Evolutionary conservation across 148 eudicot species (phyloP).

Genomic region (Suaeda aralocaspica): DNA sequence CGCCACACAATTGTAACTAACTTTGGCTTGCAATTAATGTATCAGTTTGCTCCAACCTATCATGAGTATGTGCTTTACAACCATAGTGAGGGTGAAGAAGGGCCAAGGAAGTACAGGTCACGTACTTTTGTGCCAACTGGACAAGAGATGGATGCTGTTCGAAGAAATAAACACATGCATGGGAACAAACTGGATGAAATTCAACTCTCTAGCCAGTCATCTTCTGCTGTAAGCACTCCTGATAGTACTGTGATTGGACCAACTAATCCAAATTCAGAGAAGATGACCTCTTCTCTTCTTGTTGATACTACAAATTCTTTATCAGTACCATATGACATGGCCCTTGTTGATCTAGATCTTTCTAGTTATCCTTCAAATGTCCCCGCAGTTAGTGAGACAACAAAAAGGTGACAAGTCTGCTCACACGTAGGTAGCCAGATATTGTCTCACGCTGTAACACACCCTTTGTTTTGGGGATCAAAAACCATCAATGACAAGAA

Average conservation of each 20-base stretch:
- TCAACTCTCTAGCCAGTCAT: conserved; percentile 58
- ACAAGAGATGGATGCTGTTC: conserved; percentile 83
- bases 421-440: conserved; percentile 16
- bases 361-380: conserved; percentile 49
- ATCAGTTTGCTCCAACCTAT: conserved; percentile 97
- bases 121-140: conserved; percentile 97
- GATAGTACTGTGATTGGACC: conserved; percentile 25
- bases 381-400: conserved; percentile 48
- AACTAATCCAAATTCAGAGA: conserved; percentile 33
- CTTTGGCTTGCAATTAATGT: background rate
- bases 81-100: conserved; percentile 80
- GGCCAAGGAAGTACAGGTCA: conserved; percentile 71
- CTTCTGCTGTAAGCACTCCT: conserved; percentile 48
- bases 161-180: conserved; percentile 54
- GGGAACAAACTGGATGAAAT: conserved; percentile 63
- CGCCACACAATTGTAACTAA: background rate
- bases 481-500: conserved; percentile 11
- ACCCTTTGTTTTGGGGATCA: conserved; percentile 8
- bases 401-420: conserved; percentile 43
- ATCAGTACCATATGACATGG: conserved; percentile 58
- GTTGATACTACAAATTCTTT: conserved; percentile 53
- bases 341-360: conserved; percentile 76
- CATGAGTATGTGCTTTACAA: conserved; percentile 96
- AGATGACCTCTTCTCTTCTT: conserved; percentile 54
- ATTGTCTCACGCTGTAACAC: conserved; percentile 19